Percentiles rank a stretch among this genome's conserved stretches.
Conservation (phyloP, 805 yeast genomes). For the Candida michaelii region DNA sequence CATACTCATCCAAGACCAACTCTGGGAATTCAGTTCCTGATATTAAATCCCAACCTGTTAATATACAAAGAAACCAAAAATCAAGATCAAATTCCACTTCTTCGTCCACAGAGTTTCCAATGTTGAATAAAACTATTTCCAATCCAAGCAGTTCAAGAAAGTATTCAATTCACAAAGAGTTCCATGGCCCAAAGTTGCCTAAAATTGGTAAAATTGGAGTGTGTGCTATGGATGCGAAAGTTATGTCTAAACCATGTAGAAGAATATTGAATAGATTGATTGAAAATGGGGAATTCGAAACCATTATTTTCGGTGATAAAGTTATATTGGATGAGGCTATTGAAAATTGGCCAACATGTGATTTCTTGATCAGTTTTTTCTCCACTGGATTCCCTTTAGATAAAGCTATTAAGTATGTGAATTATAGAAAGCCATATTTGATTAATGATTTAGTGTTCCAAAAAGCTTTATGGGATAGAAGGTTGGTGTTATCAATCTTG, state of each 20-base stretch:
- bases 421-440: conserved; percentile 83
- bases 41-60: neutral
- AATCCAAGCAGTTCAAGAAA: conserved; percentile 34
- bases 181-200: conserved; percentile 53
- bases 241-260: conserved; percentile 91
- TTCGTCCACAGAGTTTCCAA: conserved; percentile 13
- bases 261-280: conserved; percentile 84
- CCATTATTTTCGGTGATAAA: conserved; percentile 95
- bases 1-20: neutral
- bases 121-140: conserved; percentile 36
- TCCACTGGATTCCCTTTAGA: conserved; percentile 96
- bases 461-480: conserved; percentile 95
- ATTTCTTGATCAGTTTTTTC: conserved; percentile 87
- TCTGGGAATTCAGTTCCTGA: neutral
- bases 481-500: conserved; percentile 77
- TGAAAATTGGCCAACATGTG: conserved; percentile 99
- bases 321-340: conserved; percentile 90
- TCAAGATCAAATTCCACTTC: conserved; percentile 23
- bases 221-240: conserved; percentile 98
- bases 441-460: conserved; percentile 90
- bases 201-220: conserved; percentile 93
- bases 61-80: conserved; percentile 8
- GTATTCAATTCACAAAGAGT: conserved; percentile 35
- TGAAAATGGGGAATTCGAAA: conserved; percentile 93
- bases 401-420: conserved; percentile 88